These are phyloP conservation scores for Calonectria pseudoreteaudii DNA, from an alignment of 2,329 filamentous ascomycete genomes.

Conservation along the genomic window DNA sequence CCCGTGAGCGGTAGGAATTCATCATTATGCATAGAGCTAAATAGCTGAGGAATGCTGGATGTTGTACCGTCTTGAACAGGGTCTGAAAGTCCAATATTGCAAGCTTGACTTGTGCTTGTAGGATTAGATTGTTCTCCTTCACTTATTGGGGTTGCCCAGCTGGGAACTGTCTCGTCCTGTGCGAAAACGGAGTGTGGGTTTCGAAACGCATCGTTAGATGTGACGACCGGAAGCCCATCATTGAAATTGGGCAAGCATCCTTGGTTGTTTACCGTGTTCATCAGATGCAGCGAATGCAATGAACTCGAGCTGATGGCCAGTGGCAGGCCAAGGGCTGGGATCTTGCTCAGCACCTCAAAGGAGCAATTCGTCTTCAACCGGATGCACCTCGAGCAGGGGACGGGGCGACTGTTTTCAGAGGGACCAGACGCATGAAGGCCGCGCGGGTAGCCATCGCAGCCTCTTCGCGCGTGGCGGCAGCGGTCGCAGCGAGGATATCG, in stretches of 20 bases:
- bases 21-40: background rate
- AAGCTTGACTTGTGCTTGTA: background rate
- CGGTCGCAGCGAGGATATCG: background rate
- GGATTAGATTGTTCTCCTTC: background rate
- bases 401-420: background rate
- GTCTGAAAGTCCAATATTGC: background rate
- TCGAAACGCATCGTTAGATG: background rate
- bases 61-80: background rate
- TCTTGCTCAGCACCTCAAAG: background rate
- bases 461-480: background rate
- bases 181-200: background rate
- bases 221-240: too few relatives aligned
- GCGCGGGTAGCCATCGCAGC: background rate
- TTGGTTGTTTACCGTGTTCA: too few relatives aligned
- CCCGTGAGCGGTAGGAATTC: background rate
- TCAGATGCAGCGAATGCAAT: background rate
- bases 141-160: too few relatives aligned
- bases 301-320: background rate
- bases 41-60: background rate
- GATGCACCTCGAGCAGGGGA: background rate
- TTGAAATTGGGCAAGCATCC: background rate
- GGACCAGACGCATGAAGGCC: background rate
- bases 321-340: too few relatives aligned
- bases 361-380: background rate
- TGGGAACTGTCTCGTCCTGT: background rate